Evolutionary conservation across 257 asterid genomes (phyloP), one percentile per base, ranked within the genome.

Genomic region (Solanum piurae): DNA sequence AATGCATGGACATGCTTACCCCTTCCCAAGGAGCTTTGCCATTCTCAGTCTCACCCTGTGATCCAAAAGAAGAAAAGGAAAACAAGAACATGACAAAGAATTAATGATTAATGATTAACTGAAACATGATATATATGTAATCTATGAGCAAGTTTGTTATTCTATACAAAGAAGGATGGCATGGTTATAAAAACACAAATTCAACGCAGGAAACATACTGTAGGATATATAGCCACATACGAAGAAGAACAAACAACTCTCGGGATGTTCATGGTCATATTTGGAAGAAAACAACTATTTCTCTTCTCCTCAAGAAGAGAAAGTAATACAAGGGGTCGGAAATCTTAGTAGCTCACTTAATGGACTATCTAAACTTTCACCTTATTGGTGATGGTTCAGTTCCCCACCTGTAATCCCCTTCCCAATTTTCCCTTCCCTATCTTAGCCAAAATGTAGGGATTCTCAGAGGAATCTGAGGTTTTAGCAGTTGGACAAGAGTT

Each of bases 11-110:
- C 86, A 75, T 76, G 87, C 98, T 82, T 97, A 95, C 98, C 96
- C 98, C 98, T 91, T 95, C 91, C 98, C 99, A 93, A 46, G 98
- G 98, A 88, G 99, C 92, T 92, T 90, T 93, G 18, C 99, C 99
- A 42, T 93, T 89, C 71, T 96, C 98, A 0, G 97, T 20, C 84
- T 93, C 90, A 64, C 99, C 99, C 99, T 97, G 95, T 80, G 87
- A 33, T 90, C 84, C 84, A 77, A 77, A 77, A 77, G 14, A 40
- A 40, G 34, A 40, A 77, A n/a, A 76, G 34, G 25, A 40, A 75
- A 75, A 42, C 12, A 76, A 25, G 52, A 25, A 77, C 37, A 42
- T n/a, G 60, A 25, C 20, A 21, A 76, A 40, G 83, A 76, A 76
- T 72, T 33, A 33, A 72, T n/a, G 34, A 77, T 77, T 42, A 25